These are phyloP conservation scores for Entomortierella lignicola DNA, from an alignment of 192 early-diverging fungal genomes.

Conservation along the genomic window DNA sequence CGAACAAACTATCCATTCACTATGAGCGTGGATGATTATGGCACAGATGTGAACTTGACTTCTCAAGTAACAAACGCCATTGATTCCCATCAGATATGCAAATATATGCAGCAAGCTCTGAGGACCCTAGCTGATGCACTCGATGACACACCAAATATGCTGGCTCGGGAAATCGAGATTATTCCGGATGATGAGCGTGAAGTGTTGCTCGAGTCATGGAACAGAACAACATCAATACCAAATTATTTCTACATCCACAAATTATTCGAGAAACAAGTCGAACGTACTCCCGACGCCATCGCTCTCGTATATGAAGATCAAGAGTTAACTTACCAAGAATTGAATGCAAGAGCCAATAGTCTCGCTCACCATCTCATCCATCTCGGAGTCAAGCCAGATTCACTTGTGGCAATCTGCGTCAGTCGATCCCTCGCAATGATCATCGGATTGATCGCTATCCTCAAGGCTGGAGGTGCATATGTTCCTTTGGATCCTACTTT, in stretches of 20 bases:
- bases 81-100: neutral
- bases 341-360: too few species aligned
- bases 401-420: too few species aligned
- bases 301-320: neutral
- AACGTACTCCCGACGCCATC: neutral
- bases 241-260: neutral
- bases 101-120: conserved; percentile 7
- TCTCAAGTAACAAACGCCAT: neutral
- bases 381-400: too few species aligned
- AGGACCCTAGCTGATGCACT: neutral
- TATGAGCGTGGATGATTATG: neutral
- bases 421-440: too few species aligned
- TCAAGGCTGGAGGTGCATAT: too few species aligned
- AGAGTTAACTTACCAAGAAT: neutral
- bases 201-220: conserved; percentile 8
- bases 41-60: neutral
- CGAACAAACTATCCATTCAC: conserved; percentile 13
- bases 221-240: neutral
- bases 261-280: conserved; percentile 5
- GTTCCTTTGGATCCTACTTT: too few species aligned
- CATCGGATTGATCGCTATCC: too few species aligned
- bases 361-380: too few species aligned
- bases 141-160: neutral
- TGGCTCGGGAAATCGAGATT: neutral
- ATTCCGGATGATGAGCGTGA: conserved; percentile 5